These are phyloP conservation scores for Colletotrichum brevisporum DNA, from an alignment of 2,329 filamentous ascomycete genomes.

Conservation along the genomic window DNA sequence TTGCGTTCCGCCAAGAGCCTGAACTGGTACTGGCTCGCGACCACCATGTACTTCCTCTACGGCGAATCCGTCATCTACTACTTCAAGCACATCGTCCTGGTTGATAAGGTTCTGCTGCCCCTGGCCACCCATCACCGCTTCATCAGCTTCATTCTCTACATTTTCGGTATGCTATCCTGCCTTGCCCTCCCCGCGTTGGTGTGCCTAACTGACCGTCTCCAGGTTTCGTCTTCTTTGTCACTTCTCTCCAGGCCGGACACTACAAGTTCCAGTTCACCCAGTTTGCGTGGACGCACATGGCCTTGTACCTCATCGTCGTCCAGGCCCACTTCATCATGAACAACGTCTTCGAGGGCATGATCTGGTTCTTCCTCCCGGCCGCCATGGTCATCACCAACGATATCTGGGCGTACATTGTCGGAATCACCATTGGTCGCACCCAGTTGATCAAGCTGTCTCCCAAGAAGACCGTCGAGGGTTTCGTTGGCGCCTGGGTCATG, in stretches of 20 bases:
- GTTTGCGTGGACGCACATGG: conserved; percentile 99
- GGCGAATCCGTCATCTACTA: conserved; percentile 99
- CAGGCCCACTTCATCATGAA: conserved; percentile 99
- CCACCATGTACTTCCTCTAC: conserved; percentile 99
- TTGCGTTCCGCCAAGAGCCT: conserved; percentile 94
- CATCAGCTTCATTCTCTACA: conserved; percentile 98
- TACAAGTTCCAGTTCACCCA: conserved; percentile 99
- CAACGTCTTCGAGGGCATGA: conserved; percentile 99
- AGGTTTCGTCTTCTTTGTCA: conserved; percentile 99
- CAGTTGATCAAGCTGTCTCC: conserved; percentile 98
- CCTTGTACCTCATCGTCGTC: conserved; percentile 95
- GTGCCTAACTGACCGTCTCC: conserved; percentile 47
- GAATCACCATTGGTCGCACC: conserved; percentile 95
- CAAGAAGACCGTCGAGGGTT: conserved; percentile 99
- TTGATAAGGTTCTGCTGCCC: conserved; percentile 92
- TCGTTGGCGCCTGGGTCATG: conserved; percentile 96
- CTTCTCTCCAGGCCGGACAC: conserved; percentile 92
- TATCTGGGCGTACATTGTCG: conserved; percentile 97
- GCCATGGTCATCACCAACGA: conserved; percentile 98
- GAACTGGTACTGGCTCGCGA: conserved; percentile 99
- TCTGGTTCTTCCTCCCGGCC: conserved; percentile 98
- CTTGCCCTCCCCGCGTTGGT: neutral
- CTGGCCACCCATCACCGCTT: conserved; percentile 98
- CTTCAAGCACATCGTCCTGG: conserved; percentile 98
- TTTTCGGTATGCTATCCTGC: conserved; percentile 79